These are phyloP conservation scores for Trichomonascaceae sp. DNA, from an alignment of 1,139 yeast genomes.

Conservation along the genomic window DNA sequence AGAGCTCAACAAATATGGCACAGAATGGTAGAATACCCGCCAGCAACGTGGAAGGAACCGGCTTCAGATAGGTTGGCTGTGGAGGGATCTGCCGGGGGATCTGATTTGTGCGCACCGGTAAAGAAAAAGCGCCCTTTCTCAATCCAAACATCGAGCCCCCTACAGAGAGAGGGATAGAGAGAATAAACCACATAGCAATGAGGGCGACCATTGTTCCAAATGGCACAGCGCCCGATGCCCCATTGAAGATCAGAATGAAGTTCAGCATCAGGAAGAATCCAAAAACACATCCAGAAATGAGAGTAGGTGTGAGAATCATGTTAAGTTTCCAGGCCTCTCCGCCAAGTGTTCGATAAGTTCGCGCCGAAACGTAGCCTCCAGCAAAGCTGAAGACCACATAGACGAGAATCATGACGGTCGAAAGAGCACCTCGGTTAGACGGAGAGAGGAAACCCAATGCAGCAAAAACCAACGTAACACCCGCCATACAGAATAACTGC, in stretches of 20 bases:
- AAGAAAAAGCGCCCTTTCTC: constrained; percentile 42
- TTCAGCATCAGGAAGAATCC: constrained; percentile 54
- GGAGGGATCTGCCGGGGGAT: constrained; percentile 92
- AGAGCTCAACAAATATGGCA: constrained; percentile 87
- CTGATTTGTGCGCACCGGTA: constrained; percentile 78
- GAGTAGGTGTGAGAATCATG: constrained; percentile 64
- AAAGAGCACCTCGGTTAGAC: constrained; percentile 83
- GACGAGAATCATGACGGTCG: constrained; percentile 77
- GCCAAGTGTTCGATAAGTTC: constrained; percentile 75
- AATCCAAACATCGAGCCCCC: constrained; percentile 69
- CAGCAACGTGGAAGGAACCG: constrained; percentile 52
- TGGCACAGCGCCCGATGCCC: constrained; percentile 93
- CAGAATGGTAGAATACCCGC: constrained; percentile 95
- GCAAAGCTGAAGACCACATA: constrained; percentile 68
- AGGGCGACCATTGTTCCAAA: constrained; percentile 79
- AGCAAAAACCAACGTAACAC: constrained; percentile 68
- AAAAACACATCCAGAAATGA: constrained; percentile 74
- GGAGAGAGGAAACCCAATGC: constrained; percentile 84
- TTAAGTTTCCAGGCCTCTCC: constrained; percentile 89
- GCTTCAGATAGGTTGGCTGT: constrained; percentile 74
- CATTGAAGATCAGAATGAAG: constrained; percentile 63
- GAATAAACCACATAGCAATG: constrained; percentile 67
- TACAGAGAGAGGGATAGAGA: constrained; percentile 75
- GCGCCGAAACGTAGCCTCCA: constrained; percentile 80
- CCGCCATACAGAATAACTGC: constrained; percentile 69